Conservation (phyloP, 2,329 filamentous ascomycete species). For the Colletotrichum sp. region DNA sequence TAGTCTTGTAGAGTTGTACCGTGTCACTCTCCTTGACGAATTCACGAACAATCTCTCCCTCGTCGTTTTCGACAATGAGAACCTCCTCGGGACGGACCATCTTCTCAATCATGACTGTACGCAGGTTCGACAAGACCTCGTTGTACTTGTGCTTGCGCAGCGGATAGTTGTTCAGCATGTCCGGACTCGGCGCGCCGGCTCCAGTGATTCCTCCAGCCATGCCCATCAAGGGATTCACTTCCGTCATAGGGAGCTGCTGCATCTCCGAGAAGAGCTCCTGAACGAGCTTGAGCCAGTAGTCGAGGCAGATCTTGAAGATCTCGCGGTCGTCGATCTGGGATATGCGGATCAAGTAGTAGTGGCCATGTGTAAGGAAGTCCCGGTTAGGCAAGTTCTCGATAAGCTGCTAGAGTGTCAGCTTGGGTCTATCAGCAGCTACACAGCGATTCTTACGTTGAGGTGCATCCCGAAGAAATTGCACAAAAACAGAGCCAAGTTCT, state of each 20-base stretch:
- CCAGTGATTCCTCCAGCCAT: slow-evolving; percentile 77
- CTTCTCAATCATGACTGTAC: slow-evolving; percentile 99
- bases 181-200: slow-evolving; percentile 84
- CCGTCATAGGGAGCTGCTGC: slow-evolving; percentile 92
- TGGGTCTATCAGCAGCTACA: slow-evolving; percentile 8
- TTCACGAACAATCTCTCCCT: slow-evolving; percentile 97
- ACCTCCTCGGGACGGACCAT: slow-evolving; percentile 99
- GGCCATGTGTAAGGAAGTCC: slow-evolving; percentile 93
- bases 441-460: slow-evolving; percentile 65
- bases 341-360: slow-evolving; percentile 98
- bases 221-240: slow-evolving; percentile 87
- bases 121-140: slow-evolving; percentile 90
- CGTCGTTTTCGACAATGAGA: slow-evolving; percentile 98
- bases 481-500: slow-evolving; percentile 93
- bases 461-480: slow-evolving; percentile 98
- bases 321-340: slow-evolving; percentile 98
- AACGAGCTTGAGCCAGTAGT: slow-evolving; percentile 99
- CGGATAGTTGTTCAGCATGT: slow-evolving; percentile 85
- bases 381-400: slow-evolving; percentile 96
- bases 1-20: slow-evolving; percentile 99
- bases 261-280: slow-evolving; percentile 99
- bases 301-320: slow-evolving; percentile 98
- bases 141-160: slow-evolving; percentile 98
- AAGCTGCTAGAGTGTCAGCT: slow-evolving; percentile 55
- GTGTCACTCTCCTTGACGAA: slow-evolving; percentile 99